Evolutionary conservation across 2,329 filamentous ascomycete genomes (phyloP).

Genomic region (Chrysosporium queenslandicum): DNA sequence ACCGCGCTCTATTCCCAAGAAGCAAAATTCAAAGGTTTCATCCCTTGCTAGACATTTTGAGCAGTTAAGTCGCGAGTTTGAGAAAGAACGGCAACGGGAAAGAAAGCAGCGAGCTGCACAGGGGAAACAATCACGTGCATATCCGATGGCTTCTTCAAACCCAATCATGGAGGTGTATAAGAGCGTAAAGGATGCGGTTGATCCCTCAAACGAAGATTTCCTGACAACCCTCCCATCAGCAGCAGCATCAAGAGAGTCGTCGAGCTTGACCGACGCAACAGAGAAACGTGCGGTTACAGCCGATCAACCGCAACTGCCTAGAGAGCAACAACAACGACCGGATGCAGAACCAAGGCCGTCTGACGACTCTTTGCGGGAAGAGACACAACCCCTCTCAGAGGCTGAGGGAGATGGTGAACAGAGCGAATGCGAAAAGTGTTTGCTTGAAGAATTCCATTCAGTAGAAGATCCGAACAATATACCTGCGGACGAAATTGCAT

Average conservation of each 20-base stretch:
- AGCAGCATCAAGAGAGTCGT: slow-evolving; percentile 14
- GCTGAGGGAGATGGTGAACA: slow-evolving; percentile 55
- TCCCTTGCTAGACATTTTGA: slow-evolving; percentile 94
- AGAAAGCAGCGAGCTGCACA: slow-evolving; percentile 67
- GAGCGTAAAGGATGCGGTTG: slow-evolving; percentile 84
- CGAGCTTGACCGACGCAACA: slow-evolving; percentile 20
- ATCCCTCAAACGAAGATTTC: slow-evolving; percentile 55
- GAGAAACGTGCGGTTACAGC: slow-evolving; percentile 24
- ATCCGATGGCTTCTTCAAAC: slow-evolving; percentile 84
- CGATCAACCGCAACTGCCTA: neutral
- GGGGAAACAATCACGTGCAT: slow-evolving; percentile 65
- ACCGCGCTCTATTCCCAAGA: slow-evolving; percentile 65
- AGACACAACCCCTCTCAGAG: slow-evolving; percentile 48
- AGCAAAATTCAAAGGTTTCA: slow-evolving; percentile 68
- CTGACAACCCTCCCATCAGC: slow-evolving; percentile 8
- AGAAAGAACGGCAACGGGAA: slow-evolving; percentile 83
- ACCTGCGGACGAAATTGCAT: slow-evolving; percentile 44
- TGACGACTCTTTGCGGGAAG: slow-evolving; percentile 19
- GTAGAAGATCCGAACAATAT: slow-evolving; percentile 44
- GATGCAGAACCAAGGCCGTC: slow-evolving; percentile 20
- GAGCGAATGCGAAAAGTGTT: slow-evolving; percentile 63
- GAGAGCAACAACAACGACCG: slow-evolving; percentile 15
- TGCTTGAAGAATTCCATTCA: slow-evolving; percentile 47
- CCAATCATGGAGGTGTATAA: slow-evolving; percentile 94
- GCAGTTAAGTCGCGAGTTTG: slow-evolving; percentile 89